A percentile compares a stretch with the other conserved stretches of the same genome.
Conservation (phyloP, 176 grass and related monocot genomes). For the Guadua angustifolia region DNA sequence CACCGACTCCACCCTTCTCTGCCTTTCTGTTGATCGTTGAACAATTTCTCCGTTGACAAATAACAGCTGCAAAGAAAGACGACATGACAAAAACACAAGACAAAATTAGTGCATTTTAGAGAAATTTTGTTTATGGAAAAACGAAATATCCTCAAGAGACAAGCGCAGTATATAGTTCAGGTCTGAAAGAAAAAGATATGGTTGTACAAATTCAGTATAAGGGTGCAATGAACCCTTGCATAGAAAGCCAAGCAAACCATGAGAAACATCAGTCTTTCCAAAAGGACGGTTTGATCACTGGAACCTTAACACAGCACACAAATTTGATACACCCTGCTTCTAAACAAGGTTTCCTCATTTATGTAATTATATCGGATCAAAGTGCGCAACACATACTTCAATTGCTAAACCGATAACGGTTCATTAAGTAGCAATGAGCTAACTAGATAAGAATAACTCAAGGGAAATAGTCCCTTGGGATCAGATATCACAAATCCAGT, state of each 20-base stretch:
- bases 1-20: slow-evolving; percentile 85
- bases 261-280: too few relatives aligned
- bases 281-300: background rate
- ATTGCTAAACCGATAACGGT: background rate
- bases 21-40: slow-evolving; percentile 87
- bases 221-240: background rate
- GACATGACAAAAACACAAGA: slow-evolving; percentile 39
- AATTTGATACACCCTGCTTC: background rate
- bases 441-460: background rate
- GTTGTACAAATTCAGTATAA: too few relatives aligned
- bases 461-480: background rate
- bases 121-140: background rate
- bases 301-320: background rate
- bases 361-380: background rate
- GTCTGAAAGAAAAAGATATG: background rate
- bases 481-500: background rate
- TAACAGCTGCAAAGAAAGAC: slow-evolving; percentile 72
- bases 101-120: background rate
- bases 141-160: background rate
- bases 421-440: background rate
- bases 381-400: background rate
- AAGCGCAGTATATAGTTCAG: background rate
- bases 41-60: slow-evolving; percentile 93
- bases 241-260: background rate
- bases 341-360: slow-evolving; percentile 2